Percentiles rank a stretch among this genome's conserved stretches.
phyloP scores from a whole-genome alignment of 441 rosid genomes.

The Gossypium lobatum region DNA sequence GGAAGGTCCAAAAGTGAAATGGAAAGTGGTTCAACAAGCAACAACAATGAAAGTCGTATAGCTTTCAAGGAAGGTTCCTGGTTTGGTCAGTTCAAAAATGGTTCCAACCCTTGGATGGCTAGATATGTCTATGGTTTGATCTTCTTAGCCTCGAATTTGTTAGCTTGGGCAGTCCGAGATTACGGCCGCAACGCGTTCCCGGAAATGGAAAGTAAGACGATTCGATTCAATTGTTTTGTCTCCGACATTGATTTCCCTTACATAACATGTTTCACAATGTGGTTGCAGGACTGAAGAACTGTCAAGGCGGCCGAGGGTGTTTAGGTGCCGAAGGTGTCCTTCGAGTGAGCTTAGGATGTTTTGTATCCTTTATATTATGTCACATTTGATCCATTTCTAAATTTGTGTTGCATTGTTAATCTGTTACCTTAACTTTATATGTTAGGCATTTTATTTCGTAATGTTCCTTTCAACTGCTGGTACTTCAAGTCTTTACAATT shows the following conservation, averaged over 20 bases:
- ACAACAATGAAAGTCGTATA: constrained; percentile 30
- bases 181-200: constrained; percentile 52
- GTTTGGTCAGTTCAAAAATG: constrained; percentile 72
- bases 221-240: not conserved
- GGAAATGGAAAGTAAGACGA: constrained; percentile 63
- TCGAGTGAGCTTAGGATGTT: constrained; percentile 94
- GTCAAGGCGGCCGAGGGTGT: constrained; percentile 71
- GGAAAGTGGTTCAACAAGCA: constrained; percentile 45
- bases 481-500: constrained; percentile 46
- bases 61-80: constrained; percentile 49
- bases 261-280: constrained; percentile 3
- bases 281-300: constrained; percentile 58
- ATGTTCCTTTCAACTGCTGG: constrained; percentile 81
- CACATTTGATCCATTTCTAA: no score
- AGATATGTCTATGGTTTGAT: constrained; percentile 81
- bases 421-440: constrained; percentile 13
- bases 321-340: constrained; percentile 87
- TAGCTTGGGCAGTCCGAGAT: constrained; percentile 92
- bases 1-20: constrained; percentile 31
- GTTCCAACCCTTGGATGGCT: constrained; percentile 95
- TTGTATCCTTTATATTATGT: constrained; percentile 56
- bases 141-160: constrained; percentile 67
- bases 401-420: not conserved
- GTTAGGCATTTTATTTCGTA: constrained; percentile 57
- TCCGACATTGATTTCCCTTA: no score